Conservation (phyloP, 176 grass and related monocot genomes). For the Triticum monococcum region DNA sequence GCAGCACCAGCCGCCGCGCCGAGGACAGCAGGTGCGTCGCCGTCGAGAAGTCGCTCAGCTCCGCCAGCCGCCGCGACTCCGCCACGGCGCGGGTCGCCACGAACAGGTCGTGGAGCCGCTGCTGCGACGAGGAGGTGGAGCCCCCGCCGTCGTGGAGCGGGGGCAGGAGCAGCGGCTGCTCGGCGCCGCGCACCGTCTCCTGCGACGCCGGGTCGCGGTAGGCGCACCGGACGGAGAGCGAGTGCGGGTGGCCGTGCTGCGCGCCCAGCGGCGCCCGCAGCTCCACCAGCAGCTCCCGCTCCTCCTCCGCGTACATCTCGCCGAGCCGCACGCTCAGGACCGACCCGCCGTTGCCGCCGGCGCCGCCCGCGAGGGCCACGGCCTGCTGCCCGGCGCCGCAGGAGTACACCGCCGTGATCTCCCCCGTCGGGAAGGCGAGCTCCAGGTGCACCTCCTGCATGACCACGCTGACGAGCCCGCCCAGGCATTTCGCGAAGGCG, state of each 20-base stretch:
- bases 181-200: conserved; percentile 44
- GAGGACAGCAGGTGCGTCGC: conserved; percentile 75
- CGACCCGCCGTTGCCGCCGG: conserved; percentile 15
- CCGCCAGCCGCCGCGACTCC: conserved; percentile 70
- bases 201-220: conserved; percentile 63
- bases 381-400: conserved; percentile 56
- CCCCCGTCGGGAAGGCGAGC: conserved; percentile 55
- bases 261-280: conserved; percentile 49
- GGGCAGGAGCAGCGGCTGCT: conserved; percentile 54
- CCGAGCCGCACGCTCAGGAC: conserved; percentile 42
- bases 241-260: conserved; percentile 27
- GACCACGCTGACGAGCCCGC: conserved; percentile 83
- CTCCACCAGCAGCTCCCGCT: conserved; percentile 88
- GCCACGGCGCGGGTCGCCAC: conserved; percentile 74
- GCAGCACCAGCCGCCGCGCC: conserved; percentile 64
- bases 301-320: conserved; percentile 91
- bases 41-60: conserved; percentile 69
- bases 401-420: conserved; percentile 80
- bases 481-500: conserved; percentile 78
- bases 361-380: conserved; percentile 24
- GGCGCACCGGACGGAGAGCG: conserved; percentile 55
- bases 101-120: conserved; percentile 76
- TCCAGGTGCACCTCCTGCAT: conserved; percentile 86
- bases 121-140: conserved; percentile 15
- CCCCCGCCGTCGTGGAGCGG: not conserved